A percentile compares a stretch with the other conserved stretches of the same genome.
Conservation (phyloP, 73 alveolate genomes). For the Loxodes magnus region DNA sequence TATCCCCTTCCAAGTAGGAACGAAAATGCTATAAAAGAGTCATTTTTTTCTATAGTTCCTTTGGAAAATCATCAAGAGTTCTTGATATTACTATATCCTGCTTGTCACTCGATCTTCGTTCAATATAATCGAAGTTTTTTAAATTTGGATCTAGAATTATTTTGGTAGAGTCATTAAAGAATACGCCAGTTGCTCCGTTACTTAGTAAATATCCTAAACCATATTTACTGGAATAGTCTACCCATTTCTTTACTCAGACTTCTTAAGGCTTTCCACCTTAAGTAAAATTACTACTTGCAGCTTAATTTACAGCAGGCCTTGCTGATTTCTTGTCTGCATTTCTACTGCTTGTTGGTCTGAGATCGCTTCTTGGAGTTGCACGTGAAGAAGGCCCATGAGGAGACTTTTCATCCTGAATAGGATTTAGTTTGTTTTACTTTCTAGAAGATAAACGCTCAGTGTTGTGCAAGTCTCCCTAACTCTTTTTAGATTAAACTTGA, state of each 20-base stretch:
- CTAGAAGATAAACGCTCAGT: no score
- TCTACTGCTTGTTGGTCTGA: no score
- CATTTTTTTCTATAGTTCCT: slow-evolving; percentile 28
- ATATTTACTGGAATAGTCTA: slow-evolving; percentile 46
- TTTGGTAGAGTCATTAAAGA: slow-evolving; percentile 34
- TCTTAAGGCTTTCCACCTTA: neutral
- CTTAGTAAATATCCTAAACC: slow-evolving; percentile 35
- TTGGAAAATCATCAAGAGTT: slow-evolving; percentile 22
- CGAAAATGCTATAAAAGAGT: slow-evolving; percentile 31
- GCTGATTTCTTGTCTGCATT: neutral
- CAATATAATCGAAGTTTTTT: slow-evolving; percentile 20
- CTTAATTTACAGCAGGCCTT: neutral
- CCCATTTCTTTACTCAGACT: slow-evolving; percentile 36
- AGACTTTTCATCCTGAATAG: no score
- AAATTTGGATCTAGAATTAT: slow-evolving; percentile 14
- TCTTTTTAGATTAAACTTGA: no score
- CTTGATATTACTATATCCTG: slow-evolving; percentile 32
- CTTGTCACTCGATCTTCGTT: slow-evolving; percentile 36
- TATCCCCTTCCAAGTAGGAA: slow-evolving; percentile 34
- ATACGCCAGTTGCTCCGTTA: slow-evolving; percentile 33
- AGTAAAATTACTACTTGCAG: neutral
- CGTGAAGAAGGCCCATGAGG: no score
- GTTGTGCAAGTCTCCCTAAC: no score
- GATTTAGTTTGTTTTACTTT: no score
- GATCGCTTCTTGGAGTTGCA: no score